A percentile compares a stretch with the other conserved stretches of the same genome.
These are phyloP conservation scores for Globisporangium okanoganense DNA, from an alignment of 352 stramenopile species.

Conservation along the genomic window DNA sequence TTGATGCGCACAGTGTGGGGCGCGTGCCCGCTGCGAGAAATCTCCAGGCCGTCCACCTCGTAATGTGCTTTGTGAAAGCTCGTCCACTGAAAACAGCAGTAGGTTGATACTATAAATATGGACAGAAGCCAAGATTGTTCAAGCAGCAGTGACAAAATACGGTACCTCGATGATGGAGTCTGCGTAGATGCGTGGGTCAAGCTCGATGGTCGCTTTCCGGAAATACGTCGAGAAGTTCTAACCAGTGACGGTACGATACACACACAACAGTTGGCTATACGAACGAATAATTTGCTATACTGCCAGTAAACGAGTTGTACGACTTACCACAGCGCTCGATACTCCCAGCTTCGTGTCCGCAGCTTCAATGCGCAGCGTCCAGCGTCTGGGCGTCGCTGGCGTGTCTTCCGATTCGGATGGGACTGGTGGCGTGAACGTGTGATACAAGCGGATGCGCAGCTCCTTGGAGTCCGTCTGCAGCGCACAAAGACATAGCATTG, in stretches of 20 bases:
- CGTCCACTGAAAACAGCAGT: slow-evolving; percentile 43
- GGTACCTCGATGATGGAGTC: slow-evolving; percentile 64
- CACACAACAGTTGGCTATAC: background rate
- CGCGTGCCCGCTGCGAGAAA: slow-evolving; percentile 44
- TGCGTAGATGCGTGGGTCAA: slow-evolving; percentile 63
- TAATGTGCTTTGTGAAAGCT: slow-evolving; percentile 72
- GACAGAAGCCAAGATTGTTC: background rate
- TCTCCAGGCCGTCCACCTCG: slow-evolving; percentile 52
- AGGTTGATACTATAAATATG: background rate
- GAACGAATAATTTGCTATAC: background rate
- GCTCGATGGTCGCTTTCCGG: slow-evolving; percentile 66
- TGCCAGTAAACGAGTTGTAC: background rate
- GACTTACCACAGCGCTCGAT: slow-evolving; percentile 35
- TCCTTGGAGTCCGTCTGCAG: slow-evolving; percentile 48
- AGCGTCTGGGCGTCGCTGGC: slow-evolving; percentile 32
- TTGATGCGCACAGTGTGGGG: slow-evolving; percentile 67
- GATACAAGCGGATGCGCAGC: slow-evolving; percentile 52
- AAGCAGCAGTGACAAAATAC: background rate
- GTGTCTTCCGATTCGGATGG: slow-evolving; percentile 23
- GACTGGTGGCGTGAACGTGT: slow-evolving; percentile 54
- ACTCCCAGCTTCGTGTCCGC: slow-evolving; percentile 28
- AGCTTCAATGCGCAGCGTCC: slow-evolving; percentile 67
- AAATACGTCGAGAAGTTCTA: slow-evolving; percentile 82
- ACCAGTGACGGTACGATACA: background rate
- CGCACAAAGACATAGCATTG: background rate